Evolutionary conservation across 2,329 filamentous ascomycete species (phyloP).

Genomic region (Aspergillus neoniger): DNA sequence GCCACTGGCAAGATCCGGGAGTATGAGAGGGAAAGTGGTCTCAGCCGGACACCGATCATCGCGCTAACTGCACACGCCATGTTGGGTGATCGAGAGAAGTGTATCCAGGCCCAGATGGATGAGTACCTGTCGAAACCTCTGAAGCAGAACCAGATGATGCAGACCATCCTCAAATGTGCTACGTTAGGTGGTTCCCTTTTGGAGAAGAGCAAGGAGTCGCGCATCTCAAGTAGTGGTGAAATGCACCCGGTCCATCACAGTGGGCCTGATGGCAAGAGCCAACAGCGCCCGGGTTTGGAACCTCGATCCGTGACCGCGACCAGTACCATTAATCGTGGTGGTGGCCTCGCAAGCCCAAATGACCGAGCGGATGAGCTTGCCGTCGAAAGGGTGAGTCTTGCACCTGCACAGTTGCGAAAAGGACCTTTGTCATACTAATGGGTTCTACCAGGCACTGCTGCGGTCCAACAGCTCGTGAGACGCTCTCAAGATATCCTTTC

Average conservation of each 20-base stretch:
- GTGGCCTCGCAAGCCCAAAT: constrained; percentile 61
- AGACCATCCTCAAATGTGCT: constrained; percentile 95
- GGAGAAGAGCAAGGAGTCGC: constrained; percentile 47
- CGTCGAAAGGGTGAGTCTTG: constrained; percentile 54
- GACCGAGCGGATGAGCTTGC: constrained; percentile 64
- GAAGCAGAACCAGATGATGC: constrained; percentile 95
- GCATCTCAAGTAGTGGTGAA: constrained; percentile 43
- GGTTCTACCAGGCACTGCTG: constrained; percentile 38
- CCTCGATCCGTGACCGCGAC: constrained; percentile 69
- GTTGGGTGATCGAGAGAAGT: constrained; percentile 97
- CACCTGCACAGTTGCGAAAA: constrained; percentile 7
- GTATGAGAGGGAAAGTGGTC: constrained; percentile 79
- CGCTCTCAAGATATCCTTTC: constrained; percentile 24
- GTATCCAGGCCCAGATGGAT: constrained; percentile 98
- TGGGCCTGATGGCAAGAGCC: constrained; percentile 37
- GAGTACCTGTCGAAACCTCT: constrained; percentile 96
- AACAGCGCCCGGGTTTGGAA: constrained; percentile 58
- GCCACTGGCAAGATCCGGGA: constrained; percentile 95
- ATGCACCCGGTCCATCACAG: constrained; percentile 38
- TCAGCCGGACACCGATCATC: constrained; percentile 89
- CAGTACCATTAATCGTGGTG: constrained; percentile 58
- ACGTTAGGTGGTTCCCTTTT: constrained; percentile 67
- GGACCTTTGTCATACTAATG: constrained; percentile 26
- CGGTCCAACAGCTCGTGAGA: constrained; percentile 54
- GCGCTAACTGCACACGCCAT: constrained; percentile 97